A percentile compares a stretch with the other conserved stretches of the same genome.
phyloP scores from a whole-genome alignment of 345 rosid genomes.

The Eucalyptus paniculata region DNA sequence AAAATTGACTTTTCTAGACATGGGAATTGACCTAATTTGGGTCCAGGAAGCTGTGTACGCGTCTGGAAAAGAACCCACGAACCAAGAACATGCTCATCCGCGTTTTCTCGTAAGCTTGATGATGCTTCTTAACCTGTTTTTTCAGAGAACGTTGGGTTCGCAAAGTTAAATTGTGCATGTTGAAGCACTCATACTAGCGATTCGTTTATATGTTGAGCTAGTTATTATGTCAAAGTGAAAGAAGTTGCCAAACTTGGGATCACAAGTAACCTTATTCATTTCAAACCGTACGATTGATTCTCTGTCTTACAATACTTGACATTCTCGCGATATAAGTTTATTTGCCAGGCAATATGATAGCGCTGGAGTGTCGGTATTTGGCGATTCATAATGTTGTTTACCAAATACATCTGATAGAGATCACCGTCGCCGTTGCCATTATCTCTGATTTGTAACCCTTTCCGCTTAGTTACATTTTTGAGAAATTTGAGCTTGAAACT shows the following conservation, averaged over 20 bases:
- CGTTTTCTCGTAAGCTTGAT: background rate
- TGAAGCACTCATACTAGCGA: background rate
- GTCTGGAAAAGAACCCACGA: background rate
- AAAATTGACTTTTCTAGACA: background rate
- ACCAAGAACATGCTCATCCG: background rate
- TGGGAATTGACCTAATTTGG: background rate
- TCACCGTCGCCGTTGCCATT: background rate
- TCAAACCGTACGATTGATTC: background rate
- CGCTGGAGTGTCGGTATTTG: background rate
- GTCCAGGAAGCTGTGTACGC: background rate
- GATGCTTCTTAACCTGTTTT: background rate
- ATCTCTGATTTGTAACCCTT: background rate
- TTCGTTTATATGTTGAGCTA: background rate
- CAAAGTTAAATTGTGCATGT: background rate
- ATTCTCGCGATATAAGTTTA: background rate
- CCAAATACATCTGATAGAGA: background rate
- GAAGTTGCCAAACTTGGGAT: background rate
- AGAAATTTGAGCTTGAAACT: background rate
- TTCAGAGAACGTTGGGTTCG: background rate
- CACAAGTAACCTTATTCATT: background rate
- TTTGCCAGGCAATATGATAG: background rate
- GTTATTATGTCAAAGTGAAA: background rate
- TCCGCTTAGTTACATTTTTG: background rate
- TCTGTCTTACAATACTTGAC: background rate
- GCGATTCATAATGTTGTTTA: background rate